Evolutionary conservation across 176 grass and related monocot genomes (phyloP).

Genomic region (Avena eriantha): DNA sequence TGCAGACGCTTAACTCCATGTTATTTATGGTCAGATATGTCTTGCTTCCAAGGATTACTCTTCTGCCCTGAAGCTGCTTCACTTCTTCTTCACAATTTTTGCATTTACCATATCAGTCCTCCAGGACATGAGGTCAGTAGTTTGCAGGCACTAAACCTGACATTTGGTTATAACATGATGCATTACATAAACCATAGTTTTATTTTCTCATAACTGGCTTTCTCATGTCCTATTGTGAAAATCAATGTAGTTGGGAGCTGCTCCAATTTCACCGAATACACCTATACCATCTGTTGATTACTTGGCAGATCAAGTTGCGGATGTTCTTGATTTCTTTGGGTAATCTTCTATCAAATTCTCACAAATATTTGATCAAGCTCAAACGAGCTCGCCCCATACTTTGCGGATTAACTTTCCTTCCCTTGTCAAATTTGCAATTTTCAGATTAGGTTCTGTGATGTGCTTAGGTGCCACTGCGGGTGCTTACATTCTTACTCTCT

Average conservation of each 20-base stretch:
- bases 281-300: constrained; percentile 85
- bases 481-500: constrained; percentile 97
- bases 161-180: background rate
- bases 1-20: background rate
- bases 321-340: constrained; percentile 98
- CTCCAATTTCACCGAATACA: constrained; percentile 75
- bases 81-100: constrained; percentile 96
- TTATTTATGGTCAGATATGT: constrained; percentile 74
- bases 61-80: constrained; percentile 96
- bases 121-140: constrained; percentile 93
- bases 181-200: background rate
- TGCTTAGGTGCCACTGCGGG: constrained; percentile 95
- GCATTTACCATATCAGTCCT: constrained; percentile 98
- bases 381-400: background rate
- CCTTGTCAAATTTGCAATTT: constrained; percentile 52
- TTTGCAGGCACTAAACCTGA: constrained; percentile 19
- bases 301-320: constrained; percentile 86
- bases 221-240: constrained; percentile 48
- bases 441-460: constrained; percentile 97
- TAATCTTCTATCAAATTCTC: constrained; percentile 45
- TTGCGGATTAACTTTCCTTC: constrained; percentile 35
- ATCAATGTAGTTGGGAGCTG: constrained; percentile 86
- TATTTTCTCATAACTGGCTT: constrained; percentile 45
- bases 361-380: background rate
- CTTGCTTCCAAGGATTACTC: constrained; percentile 97